Evolutionary conservation across 1,284 basidiomycete genomes (phyloP).

Genomic region (Ustilago trichophora): DNA sequence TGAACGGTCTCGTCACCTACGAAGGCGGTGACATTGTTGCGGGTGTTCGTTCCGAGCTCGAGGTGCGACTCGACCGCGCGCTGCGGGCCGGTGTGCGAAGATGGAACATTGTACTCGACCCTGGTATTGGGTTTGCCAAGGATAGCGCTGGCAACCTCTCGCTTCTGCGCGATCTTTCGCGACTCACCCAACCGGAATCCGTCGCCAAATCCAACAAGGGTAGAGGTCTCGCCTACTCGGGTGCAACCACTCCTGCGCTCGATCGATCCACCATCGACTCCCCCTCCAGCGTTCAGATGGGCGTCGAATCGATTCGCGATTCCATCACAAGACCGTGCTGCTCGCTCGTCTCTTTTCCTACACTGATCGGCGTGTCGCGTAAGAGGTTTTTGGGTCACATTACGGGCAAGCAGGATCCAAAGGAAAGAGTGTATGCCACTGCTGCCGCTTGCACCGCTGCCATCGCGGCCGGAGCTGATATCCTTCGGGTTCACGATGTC

Average conservation of each 20-base stretch:
- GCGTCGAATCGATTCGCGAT: slow-evolving; percentile 12
- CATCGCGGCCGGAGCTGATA: slow-evolving; percentile 76
- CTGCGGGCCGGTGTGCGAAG: slow-evolving; percentile 81
- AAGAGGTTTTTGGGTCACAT: slow-evolving; percentile 62
- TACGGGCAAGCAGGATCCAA: slow-evolving; percentile 70
- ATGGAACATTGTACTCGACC: slow-evolving; percentile 92
- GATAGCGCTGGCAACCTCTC: slow-evolving; percentile 78
- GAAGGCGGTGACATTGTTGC: slow-evolving; percentile 77
- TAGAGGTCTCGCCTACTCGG: slow-evolving; percentile 14
- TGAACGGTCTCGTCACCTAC: slow-evolving; percentile 70
- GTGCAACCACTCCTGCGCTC: slow-evolving; percentile 26
- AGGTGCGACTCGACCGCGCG: slow-evolving; percentile 75
- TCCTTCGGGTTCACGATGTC: slow-evolving; percentile 87
- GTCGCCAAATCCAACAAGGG: slow-evolving; percentile 38
- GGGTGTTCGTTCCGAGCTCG: slow-evolving; percentile 80
- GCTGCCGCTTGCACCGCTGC: slow-evolving; percentile 81
- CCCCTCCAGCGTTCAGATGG: slow-evolving; percentile 5
- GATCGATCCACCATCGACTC: slow-evolving; percentile 14
- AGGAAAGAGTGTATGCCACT: slow-evolving; percentile 81
- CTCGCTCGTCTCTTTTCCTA: slow-evolving; percentile 52
- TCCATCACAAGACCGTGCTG: slow-evolving; percentile 40
- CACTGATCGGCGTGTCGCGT: slow-evolving; percentile 58
- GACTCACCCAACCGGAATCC: slow-evolving; percentile 22
- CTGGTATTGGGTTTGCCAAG: slow-evolving; percentile 96
- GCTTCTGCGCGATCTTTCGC: slow-evolving; percentile 67